Evolutionary conservation across 345 rosid species (phyloP).

Genomic region (Ceriops tagal): DNA sequence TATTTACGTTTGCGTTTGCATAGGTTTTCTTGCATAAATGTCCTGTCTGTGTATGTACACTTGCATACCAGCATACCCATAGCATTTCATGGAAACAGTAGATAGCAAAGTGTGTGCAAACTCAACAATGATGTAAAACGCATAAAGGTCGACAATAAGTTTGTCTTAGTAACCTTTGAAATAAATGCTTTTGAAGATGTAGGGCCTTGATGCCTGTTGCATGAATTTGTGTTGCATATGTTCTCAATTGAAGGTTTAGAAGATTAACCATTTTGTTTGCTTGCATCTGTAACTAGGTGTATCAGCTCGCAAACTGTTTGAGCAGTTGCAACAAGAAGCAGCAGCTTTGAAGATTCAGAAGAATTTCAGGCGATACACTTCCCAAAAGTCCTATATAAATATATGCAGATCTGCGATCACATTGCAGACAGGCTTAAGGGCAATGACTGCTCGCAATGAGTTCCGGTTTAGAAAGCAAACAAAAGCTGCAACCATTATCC

Average conservation of each 20-base stretch:
- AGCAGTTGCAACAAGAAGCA: conserved; percentile 76
- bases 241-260: conserved; percentile 3
- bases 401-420: conserved; percentile 55
- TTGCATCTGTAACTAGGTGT: conserved; percentile 46
- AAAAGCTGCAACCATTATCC: conserved; percentile 79
- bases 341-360: conserved; percentile 87
- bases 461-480: conserved; percentile 90
- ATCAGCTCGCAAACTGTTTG: conserved; percentile 80
- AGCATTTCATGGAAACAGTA: neutral
- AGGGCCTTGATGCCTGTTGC: neutral
- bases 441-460: conserved; percentile 92
- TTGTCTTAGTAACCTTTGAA: neutral
- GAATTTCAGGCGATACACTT: conserved; percentile 64
- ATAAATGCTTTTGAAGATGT: neutral
- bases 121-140: neutral
- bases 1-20: neutral
- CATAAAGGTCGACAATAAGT: neutral
- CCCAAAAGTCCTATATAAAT: conserved; percentile 58
- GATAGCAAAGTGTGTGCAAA: neutral
- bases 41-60: no score
- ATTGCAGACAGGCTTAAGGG: conserved; percentile 84
- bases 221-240: neutral
- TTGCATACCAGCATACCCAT: neutral
- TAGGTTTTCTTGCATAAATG: neutral
- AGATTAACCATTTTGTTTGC: conserved; percentile 15